These are phyloP conservation scores for Torulaspora microellipsoides DNA, from an alignment of 805 yeast species.

Conservation along the genomic window DNA sequence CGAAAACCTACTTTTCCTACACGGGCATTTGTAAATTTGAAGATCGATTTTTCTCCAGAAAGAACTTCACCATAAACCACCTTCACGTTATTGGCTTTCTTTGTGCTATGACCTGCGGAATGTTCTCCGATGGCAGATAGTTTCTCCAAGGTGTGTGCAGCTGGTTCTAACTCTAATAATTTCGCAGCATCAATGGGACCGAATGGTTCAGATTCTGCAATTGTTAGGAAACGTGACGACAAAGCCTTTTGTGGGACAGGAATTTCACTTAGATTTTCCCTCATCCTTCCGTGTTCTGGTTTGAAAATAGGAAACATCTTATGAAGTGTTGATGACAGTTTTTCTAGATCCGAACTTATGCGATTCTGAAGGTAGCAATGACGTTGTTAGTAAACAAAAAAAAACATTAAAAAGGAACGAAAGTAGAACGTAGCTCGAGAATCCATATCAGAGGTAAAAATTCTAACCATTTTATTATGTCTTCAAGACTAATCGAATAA, in stretches of 20 bases:
- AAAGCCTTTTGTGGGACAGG: slow-evolving; percentile 83
- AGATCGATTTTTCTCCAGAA: slow-evolving; percentile 65
- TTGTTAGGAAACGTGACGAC: slow-evolving; percentile 76
- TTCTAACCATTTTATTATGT: slow-evolving; percentile 53
- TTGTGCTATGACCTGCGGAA: slow-evolving; percentile 33
- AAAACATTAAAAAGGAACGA: neutral
- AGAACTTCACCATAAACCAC: slow-evolving; percentile 52
- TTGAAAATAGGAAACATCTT: slow-evolving; percentile 76
- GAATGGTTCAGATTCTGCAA: slow-evolving; percentile 92
- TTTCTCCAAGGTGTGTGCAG: slow-evolving; percentile 67
- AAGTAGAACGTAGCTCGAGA: neutral
- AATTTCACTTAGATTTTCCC: slow-evolving; percentile 88
- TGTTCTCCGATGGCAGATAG: slow-evolving; percentile 57
- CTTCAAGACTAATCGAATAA: slow-evolving; percentile 77
- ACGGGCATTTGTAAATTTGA: slow-evolving; percentile 70
- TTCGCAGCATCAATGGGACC: slow-evolving; percentile 95
- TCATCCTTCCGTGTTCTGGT: slow-evolving; percentile 30
- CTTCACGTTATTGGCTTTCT: slow-evolving; percentile 33
- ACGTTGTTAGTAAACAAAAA: slow-evolving; percentile 1
- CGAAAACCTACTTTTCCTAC: slow-evolving; percentile 87
- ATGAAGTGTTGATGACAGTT: slow-evolving; percentile 59
- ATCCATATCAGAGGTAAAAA: slow-evolving; percentile 21
- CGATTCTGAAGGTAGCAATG: slow-evolving; percentile 35
- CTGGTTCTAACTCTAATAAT: slow-evolving; percentile 81
- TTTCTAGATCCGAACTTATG: slow-evolving; percentile 51